These are phyloP conservation scores for Gossypium davidsonii DNA, from an alignment of 441 rosid species.

Conservation along the genomic window DNA sequence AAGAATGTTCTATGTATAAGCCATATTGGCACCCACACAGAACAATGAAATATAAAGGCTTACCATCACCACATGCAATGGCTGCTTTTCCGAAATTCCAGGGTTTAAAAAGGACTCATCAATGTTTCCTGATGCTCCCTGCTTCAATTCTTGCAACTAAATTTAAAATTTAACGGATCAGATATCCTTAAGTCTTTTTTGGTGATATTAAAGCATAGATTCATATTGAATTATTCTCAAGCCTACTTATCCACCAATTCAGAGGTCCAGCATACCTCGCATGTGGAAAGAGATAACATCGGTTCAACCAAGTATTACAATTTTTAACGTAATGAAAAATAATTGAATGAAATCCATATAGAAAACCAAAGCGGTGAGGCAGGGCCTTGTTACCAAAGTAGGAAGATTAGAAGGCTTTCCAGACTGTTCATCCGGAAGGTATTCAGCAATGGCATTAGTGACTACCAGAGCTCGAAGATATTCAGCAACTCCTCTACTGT, in stretches of 20 bases:
- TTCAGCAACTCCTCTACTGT: conserved; percentile 82
- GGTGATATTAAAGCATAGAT: background rate
- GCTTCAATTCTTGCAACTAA: conserved; percentile 88
- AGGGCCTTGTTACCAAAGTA: conserved; percentile 46
- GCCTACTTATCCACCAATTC: background rate
- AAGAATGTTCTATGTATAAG: background rate
- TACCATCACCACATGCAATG: conserved; percentile 91
- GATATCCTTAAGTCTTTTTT: background rate
- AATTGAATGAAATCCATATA: background rate
- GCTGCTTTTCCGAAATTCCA: conserved; percentile 85
- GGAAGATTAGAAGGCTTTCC: conserved; percentile 85
- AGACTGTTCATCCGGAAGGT: conserved; percentile 79
- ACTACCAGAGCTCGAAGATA: conserved; percentile 79
- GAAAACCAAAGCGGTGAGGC: background rate
- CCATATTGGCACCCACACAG: background rate
- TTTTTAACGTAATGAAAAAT: background rate
- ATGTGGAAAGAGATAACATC: background rate
- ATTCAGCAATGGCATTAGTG: conserved; percentile 73
- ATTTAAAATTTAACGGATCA: conserved; percentile 22
- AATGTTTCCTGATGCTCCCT: conserved; percentile 63
- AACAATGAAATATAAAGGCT: conserved; percentile 16
- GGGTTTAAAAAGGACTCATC: conserved; percentile 72
- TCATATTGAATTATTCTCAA: background rate
- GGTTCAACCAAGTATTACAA: background rate
- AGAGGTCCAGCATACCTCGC: background rate